Evolutionary conservation across 2,329 filamentous ascomycete species (phyloP).

Genomic region (Capronia epimyces): DNA sequence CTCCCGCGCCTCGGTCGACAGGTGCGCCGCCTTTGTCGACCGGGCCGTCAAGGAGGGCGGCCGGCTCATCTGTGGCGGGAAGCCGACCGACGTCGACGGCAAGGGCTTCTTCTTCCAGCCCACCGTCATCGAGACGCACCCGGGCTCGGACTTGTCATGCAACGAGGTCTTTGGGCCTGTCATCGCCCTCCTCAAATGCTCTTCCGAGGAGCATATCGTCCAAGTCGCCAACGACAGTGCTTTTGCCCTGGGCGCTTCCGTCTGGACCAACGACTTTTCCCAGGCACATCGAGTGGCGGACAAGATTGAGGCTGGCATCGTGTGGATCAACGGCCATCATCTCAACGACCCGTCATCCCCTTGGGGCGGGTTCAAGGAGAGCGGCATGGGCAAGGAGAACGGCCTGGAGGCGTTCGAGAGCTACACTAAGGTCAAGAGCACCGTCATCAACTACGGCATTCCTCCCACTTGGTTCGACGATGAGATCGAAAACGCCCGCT

Average conservation of each 20-base stretch:
- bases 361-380: constrained; percentile 62
- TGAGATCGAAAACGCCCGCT: constrained; percentile 52
- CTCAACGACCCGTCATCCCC: constrained; percentile 67
- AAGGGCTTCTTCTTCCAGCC: constrained; percentile 49
- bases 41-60: constrained; percentile 39
- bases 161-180: constrained; percentile 50
- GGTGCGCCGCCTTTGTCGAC: constrained; percentile 39
- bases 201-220: constrained; percentile 45
- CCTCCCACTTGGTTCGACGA: constrained; percentile 66
- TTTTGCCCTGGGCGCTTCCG: constrained; percentile 47
- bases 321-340: constrained; percentile 54
- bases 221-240: constrained; percentile 46
- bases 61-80: constrained; percentile 45
- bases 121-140: constrained; percentile 40
- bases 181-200: constrained; percentile 46
- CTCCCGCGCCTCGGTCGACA: constrained; percentile 41
- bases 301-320: constrained; percentile 46
- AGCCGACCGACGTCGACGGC: constrained; percentile 49
- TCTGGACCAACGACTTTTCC: constrained; percentile 48
- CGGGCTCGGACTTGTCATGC: constrained; percentile 30
- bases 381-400: constrained; percentile 68
- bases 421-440: constrained; percentile 55
- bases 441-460: constrained; percentile 62
- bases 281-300: constrained; percentile 46
- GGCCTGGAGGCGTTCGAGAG: constrained; percentile 57